Evolutionary conservation across 2,329 filamentous ascomycete genomes (phyloP).

Genomic region (Microdochium nivale): DNA sequence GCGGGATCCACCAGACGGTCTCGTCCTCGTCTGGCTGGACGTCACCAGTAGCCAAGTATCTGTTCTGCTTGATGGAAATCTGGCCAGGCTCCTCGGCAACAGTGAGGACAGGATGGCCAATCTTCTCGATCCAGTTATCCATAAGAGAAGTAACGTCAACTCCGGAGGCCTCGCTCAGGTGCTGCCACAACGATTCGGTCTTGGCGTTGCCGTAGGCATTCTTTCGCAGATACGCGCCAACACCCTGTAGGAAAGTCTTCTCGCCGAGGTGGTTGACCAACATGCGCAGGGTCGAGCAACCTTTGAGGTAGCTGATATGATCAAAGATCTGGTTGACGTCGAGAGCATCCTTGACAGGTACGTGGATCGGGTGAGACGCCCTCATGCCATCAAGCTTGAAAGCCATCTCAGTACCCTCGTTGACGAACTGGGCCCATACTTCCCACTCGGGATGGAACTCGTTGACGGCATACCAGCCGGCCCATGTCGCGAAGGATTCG

Average conservation of each 20-base stretch:
- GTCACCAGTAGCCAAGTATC: conserved; percentile 88
- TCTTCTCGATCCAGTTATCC: conserved; percentile 91
- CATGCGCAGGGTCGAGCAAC: conserved; percentile 95
- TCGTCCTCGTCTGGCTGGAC: conserved; percentile 84
- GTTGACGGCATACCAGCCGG: conserved; percentile 88
- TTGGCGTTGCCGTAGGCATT: conserved; percentile 87
- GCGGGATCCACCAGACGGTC: conserved; percentile 92
- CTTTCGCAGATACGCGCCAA: conserved; percentile 79
- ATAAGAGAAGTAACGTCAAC: conserved; percentile 82
- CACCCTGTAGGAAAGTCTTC: conserved; percentile 82
- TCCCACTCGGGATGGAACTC: conserved; percentile 95
- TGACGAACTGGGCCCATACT: conserved; percentile 95
- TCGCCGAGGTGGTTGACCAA: conserved; percentile 81
- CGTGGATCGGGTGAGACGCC: conserved; percentile 91
- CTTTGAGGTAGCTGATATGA: conserved; percentile 92
- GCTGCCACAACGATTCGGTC: conserved; percentile 84
- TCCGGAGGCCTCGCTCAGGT: conserved; percentile 78
- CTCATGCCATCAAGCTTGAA: conserved; percentile 85
- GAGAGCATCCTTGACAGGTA: conserved; percentile 84
- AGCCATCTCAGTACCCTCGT: conserved; percentile 86
- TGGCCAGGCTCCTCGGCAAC: conserved; percentile 76
- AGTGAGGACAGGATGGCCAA: conserved; percentile 86
- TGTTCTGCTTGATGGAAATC: conserved; percentile 73
- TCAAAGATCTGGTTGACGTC: conserved; percentile 99
- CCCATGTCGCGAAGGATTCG: conserved; percentile 97